Conservation (phyloP, 495 filamentous ascomycete genomes). For the Aspergillus kassunensis region DNA sequence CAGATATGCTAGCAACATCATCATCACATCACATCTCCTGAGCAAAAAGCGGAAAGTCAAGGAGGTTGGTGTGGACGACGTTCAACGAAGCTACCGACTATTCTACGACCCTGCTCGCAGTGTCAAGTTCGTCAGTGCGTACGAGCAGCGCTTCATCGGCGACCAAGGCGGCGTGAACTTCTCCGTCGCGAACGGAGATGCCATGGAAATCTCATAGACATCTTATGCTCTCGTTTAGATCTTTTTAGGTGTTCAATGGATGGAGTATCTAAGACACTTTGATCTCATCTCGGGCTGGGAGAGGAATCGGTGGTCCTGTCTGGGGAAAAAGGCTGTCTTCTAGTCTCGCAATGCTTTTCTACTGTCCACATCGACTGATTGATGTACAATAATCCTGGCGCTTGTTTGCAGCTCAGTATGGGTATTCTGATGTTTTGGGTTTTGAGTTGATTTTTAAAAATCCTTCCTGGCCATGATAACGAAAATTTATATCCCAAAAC, state of each 20-base stretch:
- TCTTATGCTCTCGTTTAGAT: constrained; percentile 16
- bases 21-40: constrained; percentile 85
- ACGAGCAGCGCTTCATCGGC: constrained; percentile 89
- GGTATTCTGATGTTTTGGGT: constrained; percentile 25
- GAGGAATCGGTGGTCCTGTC: not conserved
- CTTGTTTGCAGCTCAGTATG: constrained; percentile 29
- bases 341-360: constrained; percentile 22
- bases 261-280: constrained; percentile 14
- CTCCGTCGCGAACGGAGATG: constrained; percentile 62
- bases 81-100: constrained; percentile 85
- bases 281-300: not conserved
- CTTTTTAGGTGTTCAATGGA: constrained; percentile 19
- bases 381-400: constrained; percentile 48
- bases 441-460: constrained; percentile 24
- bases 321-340: constrained; percentile 20
- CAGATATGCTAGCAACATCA: constrained; percentile 90
- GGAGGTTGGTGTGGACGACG: constrained; percentile 80
- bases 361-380: constrained; percentile 35
- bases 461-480: constrained; percentile 19
- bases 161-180: constrained; percentile 77
- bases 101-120: constrained; percentile 89
- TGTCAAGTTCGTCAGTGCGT: constrained; percentile 83
- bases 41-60: constrained; percentile 73
- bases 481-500: constrained; percentile 12
- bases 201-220: constrained; percentile 76